Evolutionary conservation across 2,329 filamentous ascomycete species (phyloP), one percentile per base, ranked within the genome.

Genomic region (Talaromyces sp.): DNA sequence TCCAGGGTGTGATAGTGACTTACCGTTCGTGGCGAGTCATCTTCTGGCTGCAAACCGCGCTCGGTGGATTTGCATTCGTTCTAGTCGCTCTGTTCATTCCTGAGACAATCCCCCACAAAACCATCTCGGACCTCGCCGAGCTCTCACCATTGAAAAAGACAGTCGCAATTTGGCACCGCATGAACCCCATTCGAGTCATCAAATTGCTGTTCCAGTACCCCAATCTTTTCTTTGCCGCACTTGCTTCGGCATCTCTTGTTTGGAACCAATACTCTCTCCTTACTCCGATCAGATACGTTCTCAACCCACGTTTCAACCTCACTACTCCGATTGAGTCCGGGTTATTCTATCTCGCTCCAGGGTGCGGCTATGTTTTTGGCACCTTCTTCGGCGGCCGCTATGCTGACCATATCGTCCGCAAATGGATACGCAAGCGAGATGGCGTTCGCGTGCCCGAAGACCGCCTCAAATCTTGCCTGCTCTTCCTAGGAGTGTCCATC

Each of bases 1-100:
- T 76, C 90, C 87, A 90, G 63, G 91, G 90, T 27, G 87, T 92
- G 52, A 91, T 94, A 60, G 89, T 93, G 16, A 93, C 90, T 0
- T 92, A 87, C 75, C 82, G 83, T 7, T 85, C 83, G 2, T 94
- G 91, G 91, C 83, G 89, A 19, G 85, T 85, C 48, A 91, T 93
- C 62, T 93, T 92, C 78, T 93, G 89, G 87, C 80, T 93, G 0
- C 90, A 93, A 72, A 87, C 88, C 0, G 90, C 84, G 0, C 81
- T 92, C 6, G 88, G 87, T 0, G 89, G 84, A 1, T 72, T 84
- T 0, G 88, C 85, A 0, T 80, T 83, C 0, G 22, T 88, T 0
- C 83, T 88, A 0, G 83, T 90, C 37, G 83, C 86, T 68, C 86
- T 91, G 69, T 78, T 91, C 13, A 82, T 93, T 11, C 88, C 89